Conservation (phyloP, 768 basidiomycete genomes). For the Leucosporidium creatinivorum region DNA sequence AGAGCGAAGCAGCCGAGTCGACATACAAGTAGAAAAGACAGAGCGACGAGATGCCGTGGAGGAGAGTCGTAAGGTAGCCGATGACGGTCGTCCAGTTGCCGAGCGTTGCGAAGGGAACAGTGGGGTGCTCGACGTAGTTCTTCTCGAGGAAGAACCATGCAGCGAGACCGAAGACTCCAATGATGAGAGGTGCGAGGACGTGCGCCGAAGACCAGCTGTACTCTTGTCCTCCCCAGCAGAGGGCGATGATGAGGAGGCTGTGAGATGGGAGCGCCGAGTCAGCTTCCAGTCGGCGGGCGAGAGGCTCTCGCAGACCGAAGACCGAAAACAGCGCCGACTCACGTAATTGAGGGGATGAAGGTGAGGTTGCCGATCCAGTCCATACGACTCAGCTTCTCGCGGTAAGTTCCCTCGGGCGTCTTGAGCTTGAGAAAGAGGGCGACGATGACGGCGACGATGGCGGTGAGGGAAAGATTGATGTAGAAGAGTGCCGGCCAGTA, state of each 20-base stretch:
- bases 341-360: conserved; percentile 39
- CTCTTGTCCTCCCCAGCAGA: conserved; percentile 49
- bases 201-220: conserved; percentile 45
- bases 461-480: neutral
- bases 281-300: too few relatives aligned
- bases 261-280: neutral
- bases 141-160: conserved; percentile 53
- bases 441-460: neutral
- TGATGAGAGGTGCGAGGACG: conserved; percentile 46
- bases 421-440: conserved; percentile 12
- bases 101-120: conserved; percentile 39
- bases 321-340: conserved; percentile 28
- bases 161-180: conserved; percentile 56
- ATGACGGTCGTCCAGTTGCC: conserved; percentile 42
- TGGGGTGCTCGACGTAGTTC: conserved; percentile 43
- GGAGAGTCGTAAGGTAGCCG: conserved; percentile 43
- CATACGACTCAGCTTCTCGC: conserved; percentile 19
- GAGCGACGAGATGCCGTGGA: conserved; percentile 29
- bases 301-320: too few relatives aligned
- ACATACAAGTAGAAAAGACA: conserved; percentile 2
- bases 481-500: conserved; percentile 1
- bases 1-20: neutral
- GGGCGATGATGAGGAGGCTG: conserved; percentile 40
- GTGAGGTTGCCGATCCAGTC: conserved; percentile 40
- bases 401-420: conserved; percentile 43